A percentile compares a stretch with the other conserved stretches of the same genome.
phyloP scores from a whole-genome alignment of 2,329 filamentous ascomycete genomes.

The Rhynchosporium secalis region DNA sequence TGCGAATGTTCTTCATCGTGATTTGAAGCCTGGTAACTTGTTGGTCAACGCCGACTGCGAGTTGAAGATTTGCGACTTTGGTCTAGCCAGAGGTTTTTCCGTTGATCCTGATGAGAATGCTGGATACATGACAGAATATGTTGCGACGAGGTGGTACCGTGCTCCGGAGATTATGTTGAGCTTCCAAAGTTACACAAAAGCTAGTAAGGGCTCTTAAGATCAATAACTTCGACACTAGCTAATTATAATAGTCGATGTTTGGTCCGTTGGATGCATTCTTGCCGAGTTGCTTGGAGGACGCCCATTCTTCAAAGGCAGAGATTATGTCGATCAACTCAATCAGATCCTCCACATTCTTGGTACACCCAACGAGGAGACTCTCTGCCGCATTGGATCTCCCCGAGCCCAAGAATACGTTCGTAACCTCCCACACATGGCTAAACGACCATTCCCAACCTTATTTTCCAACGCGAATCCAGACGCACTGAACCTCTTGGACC shows the following conservation, averaged over 20 bases:
- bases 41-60: slow-evolving; percentile 98
- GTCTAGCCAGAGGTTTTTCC: slow-evolving; percentile 92
- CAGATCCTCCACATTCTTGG: slow-evolving; percentile 98
- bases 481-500: slow-evolving; percentile 90
- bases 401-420: slow-evolving; percentile 98
- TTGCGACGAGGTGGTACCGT: slow-evolving; percentile 97
- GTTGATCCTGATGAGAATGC: slow-evolving; percentile 97
- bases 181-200: slow-evolving; percentile 99
- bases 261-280: slow-evolving; percentile 97
- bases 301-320: slow-evolving; percentile 98
- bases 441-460: slow-evolving; percentile 82
- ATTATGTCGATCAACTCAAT: slow-evolving; percentile 99
- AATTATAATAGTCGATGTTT: slow-evolving; percentile 79
- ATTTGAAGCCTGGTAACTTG: slow-evolving; percentile 94
- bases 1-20: slow-evolving; percentile 93
- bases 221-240: slow-evolving; percentile 1
- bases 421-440: slow-evolving; percentile 92
- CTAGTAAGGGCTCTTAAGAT: slow-evolving; percentile 67
- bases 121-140: slow-evolving; percentile 99
- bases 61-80: slow-evolving; percentile 99
- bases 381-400: slow-evolving; percentile 89
- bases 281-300: slow-evolving; percentile 93
- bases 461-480: slow-evolving; percentile 96
- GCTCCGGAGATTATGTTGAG: slow-evolving; percentile 99
- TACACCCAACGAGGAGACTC: slow-evolving; percentile 92